A percentile compares a stretch with the other conserved stretches of the same genome.
Evolutionary conservation across 2,329 filamentous ascomycete genomes (phyloP).

Genomic region (Sporothrix brasiliensis): DNA sequence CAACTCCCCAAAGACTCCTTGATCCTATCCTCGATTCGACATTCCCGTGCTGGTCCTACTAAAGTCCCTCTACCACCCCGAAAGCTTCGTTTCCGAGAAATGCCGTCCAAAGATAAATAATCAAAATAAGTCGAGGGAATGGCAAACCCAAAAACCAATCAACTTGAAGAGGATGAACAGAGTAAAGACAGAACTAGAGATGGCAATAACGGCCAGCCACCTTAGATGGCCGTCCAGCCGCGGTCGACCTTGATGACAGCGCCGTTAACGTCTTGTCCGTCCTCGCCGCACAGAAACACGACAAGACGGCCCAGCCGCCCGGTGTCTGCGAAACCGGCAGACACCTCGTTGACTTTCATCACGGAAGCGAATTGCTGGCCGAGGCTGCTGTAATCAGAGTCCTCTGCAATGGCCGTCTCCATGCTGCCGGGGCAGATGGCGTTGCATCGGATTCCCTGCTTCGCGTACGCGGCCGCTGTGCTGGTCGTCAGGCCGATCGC

Average conservation of each 20-base stretch:
- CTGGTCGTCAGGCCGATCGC: constrained; percentile 51
- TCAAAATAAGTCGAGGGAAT: too few species aligned
- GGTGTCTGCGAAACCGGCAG: background rate
- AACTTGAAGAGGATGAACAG: background rate
- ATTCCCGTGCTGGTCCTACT: too few species aligned
- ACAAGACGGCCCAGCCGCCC: constrained; percentile 4
- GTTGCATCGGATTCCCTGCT: constrained; percentile 57
- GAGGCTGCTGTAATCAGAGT: constrained; percentile 16
- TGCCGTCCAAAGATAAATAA: too few species aligned
- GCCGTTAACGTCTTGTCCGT: constrained; percentile 27
- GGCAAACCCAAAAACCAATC: too few species aligned
- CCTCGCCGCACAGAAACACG: constrained; percentile 16
- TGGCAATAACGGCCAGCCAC: too few species aligned
- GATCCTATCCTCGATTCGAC: too few species aligned
- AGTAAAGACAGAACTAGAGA: background rate
- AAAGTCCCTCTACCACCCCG: too few species aligned
- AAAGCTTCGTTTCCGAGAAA: too few species aligned
- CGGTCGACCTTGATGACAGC: constrained; percentile 24
- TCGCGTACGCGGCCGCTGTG: constrained; percentile 59
- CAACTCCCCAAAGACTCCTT: too few species aligned
- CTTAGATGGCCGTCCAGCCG: constrained; percentile 23
- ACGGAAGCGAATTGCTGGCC: constrained; percentile 2
- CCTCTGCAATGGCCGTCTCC: constrained; percentile 53
- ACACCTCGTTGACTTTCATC: background rate
- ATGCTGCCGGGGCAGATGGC: constrained; percentile 58